Conservation (phyloP, 495 filamentous ascomycete genomes). For the Achaetomiella virescens region DNA sequence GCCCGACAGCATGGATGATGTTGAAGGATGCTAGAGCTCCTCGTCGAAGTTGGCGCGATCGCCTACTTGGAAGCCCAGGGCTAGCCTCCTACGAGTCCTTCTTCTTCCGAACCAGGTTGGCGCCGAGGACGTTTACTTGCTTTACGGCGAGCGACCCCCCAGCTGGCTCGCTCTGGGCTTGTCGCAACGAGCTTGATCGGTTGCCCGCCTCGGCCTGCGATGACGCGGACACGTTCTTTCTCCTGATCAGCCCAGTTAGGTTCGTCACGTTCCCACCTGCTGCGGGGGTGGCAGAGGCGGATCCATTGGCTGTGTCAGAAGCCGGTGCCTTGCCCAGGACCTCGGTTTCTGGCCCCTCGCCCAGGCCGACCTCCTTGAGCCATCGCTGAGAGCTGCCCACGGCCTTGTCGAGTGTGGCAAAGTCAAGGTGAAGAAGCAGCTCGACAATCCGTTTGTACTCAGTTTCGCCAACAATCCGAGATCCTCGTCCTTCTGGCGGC, state of each 20-base stretch:
- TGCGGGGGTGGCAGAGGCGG: neutral
- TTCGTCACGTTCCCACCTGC: constrained; percentile 24
- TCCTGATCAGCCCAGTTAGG: constrained; percentile 34
- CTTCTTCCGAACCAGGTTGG: constrained; percentile 21
- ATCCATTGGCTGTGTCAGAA: constrained; percentile 1
- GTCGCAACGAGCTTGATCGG: neutral
- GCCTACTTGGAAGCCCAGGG: too few species aligned
- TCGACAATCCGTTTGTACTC: constrained; percentile 75
- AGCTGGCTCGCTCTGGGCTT: neutral
- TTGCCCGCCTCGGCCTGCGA: neutral
- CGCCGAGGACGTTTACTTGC: constrained; percentile 24
- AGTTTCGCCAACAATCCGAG: constrained; percentile 60
- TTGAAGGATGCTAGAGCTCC: too few species aligned
- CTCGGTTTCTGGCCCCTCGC: constrained; percentile 44
- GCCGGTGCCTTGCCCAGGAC: constrained; percentile 30
- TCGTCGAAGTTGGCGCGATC: too few species aligned
- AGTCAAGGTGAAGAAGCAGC: constrained; percentile 77
- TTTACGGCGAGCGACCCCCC: constrained; percentile 1
- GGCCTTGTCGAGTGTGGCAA: constrained; percentile 65
- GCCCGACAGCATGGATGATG: too few species aligned
- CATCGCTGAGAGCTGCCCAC: constrained; percentile 64
- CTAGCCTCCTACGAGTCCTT: neutral
- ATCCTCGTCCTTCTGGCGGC: constrained; percentile 60
- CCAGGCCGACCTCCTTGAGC: constrained; percentile 47
- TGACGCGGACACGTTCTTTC: constrained; percentile 23